Evolutionary conservation across 768 basidiomycete genomes (phyloP), one percentile per base, ranked within the genome.

Genomic region (Boletus huronensis): DNA sequence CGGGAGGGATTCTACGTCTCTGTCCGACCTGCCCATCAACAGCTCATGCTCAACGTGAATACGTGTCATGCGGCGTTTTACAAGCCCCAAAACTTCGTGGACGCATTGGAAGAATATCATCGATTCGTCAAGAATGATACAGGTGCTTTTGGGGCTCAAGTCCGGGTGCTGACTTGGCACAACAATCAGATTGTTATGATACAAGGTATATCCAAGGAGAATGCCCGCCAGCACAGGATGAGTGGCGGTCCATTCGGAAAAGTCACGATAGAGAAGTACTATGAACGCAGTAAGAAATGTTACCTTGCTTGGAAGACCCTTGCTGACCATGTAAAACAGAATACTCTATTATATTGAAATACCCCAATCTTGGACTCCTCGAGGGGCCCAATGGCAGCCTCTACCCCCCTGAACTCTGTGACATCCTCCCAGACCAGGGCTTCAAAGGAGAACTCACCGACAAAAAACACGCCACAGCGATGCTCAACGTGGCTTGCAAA

Each of bases 111-210:
- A 0, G 67, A 70, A 39, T 79, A 80, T 59, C 57, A 62, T 21
- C 62, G 69, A 4, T 74, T 78, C 14, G 82, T 76, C 57, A 82
- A 77, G 41, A 79, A 82, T 10, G 85, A 80, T 19, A 58, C 71
- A 2, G 72, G 71, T 17, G 78, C 73, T 1, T 92, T 90, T 58
- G 83, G 80, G 26, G 79, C 74, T 49, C 81, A 85, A 13, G 77
- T 92, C 3, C 75, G 89, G 28, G 75, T 93, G 60, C 79, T 81
- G 2, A 79, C 71, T 2, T 83, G 82, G 66, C 75, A 89, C 10
- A 80, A 80, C 13, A 83, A 87, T 52, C 80, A 69, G 63, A 87
- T 87, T 64, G 82, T 84, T 0, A 78, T 90, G 64, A 87, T 92
- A 63, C 82, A 82, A 63, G 67, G 72, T 3, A 58, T 87, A 2